A percentile compares a stretch with the other conserved stretches of the same genome.
These are phyloP conservation scores for Phyllostachys edulis DNA, from an alignment of 176 grass and related monocot genomes.

Conservation along the genomic window DNA sequence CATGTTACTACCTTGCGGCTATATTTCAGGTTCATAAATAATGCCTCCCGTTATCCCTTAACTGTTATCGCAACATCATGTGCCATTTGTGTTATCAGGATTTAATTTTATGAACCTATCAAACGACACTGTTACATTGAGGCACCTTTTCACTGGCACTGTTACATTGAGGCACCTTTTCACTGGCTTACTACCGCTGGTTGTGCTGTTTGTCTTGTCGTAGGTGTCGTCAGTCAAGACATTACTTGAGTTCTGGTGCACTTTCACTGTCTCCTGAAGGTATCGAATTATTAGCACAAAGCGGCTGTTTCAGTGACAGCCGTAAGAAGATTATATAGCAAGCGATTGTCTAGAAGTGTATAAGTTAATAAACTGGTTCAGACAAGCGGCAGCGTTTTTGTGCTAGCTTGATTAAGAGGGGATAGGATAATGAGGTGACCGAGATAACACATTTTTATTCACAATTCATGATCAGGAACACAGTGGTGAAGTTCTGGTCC, in stretches of 20 bases:
- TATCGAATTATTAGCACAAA: conserved; percentile 55
- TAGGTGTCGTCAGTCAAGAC: conserved; percentile 62
- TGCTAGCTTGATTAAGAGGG: conserved; percentile 24
- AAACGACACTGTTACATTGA: background rate
- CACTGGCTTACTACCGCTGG: conserved; percentile 4
- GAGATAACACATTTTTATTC: conserved; percentile 3
- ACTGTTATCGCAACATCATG: background rate
- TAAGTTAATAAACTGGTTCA: conserved; percentile 22
- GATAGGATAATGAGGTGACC: background rate
- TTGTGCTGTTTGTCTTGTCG: background rate
- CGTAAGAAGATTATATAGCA: conserved; percentile 28
- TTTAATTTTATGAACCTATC: background rate
- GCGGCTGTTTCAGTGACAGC: conserved; percentile 49
- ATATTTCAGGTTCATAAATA: background rate
- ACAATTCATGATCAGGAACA: background rate
- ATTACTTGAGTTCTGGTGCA: conserved; percentile 65
- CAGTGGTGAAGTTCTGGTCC: background rate
- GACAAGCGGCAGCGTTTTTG: conserved; percentile 7
- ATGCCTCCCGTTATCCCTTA: background rate
- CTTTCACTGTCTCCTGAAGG: conserved; percentile 53
- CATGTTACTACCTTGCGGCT: background rate
- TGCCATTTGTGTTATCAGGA: background rate
- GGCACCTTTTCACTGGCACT: background rate
- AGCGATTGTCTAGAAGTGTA: background rate
- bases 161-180: background rate